phyloP scores from a whole-genome alignment of 768 basidiomycete species.

The Termitomyces sp. region DNA sequence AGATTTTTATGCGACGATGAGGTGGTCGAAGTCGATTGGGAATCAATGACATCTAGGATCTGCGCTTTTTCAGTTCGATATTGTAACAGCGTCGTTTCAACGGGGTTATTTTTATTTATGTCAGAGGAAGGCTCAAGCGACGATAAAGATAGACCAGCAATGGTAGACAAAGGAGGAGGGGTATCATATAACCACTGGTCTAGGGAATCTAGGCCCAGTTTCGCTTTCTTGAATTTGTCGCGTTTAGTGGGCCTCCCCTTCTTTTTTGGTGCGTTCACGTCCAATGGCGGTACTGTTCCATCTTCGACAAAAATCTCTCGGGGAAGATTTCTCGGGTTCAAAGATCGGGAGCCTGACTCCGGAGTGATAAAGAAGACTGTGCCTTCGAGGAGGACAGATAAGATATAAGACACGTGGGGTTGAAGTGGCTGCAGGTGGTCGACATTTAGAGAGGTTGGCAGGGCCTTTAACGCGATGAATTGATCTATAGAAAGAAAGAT shows the following conservation, averaged over 20 bases:
- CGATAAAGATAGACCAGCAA: neutral
- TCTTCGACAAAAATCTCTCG: conserved; percentile 59
- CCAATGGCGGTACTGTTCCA: conserved; percentile 19
- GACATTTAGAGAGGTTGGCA: conserved; percentile 44
- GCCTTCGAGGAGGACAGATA: conserved; percentile 43
- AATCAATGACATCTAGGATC: conserved; percentile 33
- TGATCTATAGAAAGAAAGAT: conserved; percentile 41
- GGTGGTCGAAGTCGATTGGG: neutral
- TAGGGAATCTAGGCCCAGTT: conserved; percentile 43
- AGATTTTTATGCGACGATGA: conserved; percentile 15
- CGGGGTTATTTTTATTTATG: neutral
- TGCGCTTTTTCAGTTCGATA: conserved; percentile 42
- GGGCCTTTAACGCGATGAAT: conserved; percentile 40
- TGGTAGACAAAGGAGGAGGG: conserved; percentile 1
- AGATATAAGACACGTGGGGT: conserved; percentile 46
- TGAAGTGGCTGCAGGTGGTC: conserved; percentile 41
- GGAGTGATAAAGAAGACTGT: conserved; percentile 62
- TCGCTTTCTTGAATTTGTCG: conserved; percentile 54
- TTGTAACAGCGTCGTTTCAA: conserved; percentile 13
- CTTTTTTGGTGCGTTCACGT: conserved; percentile 35
- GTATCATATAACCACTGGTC: conserved; percentile 46
- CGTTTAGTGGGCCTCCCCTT: conserved; percentile 63
- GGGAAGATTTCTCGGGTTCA: conserved; percentile 64
- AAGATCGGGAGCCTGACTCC: conserved; percentile 38
- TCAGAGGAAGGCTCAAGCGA: neutral